Evolutionary conservation across 1,284 basidiomycete genomes (phyloP).

Genomic region (Neonothopanus nambi): DNA sequence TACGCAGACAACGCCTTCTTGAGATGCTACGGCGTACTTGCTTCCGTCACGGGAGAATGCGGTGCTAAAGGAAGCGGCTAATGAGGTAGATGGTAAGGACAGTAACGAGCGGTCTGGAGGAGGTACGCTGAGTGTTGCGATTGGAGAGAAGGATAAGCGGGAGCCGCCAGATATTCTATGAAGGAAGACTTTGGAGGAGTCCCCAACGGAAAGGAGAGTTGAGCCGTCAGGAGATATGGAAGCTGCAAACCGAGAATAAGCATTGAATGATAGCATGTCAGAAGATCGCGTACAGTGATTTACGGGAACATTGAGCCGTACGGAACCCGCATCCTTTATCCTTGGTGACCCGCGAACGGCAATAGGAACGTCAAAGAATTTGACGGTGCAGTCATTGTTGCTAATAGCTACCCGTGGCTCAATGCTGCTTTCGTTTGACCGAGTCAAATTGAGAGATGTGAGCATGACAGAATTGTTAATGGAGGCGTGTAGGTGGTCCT

Average conservation of each 20-base stretch:
- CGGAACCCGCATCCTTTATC: slow-evolving; percentile 51
- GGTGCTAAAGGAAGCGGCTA: slow-evolving; percentile 80
- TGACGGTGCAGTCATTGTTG: slow-evolving; percentile 81
- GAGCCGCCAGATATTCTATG: slow-evolving; percentile 65
- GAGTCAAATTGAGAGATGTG: slow-evolving; percentile 57
- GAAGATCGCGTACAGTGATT: slow-evolving; percentile 41
- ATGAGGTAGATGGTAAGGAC: slow-evolving; percentile 40
- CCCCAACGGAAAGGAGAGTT: slow-evolving; percentile 83
- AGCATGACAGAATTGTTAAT: slow-evolving; percentile 87
- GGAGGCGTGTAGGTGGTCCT: slow-evolving; percentile 57
- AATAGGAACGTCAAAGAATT: slow-evolving; percentile 72
- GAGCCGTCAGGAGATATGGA: slow-evolving; percentile 85
- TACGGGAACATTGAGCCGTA: slow-evolving; percentile 64
- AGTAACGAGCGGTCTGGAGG: slow-evolving; percentile 41
- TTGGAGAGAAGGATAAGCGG: slow-evolving; percentile 55
- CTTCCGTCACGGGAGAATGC: slow-evolving; percentile 79
- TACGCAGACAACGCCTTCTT: slow-evolving; percentile 81
- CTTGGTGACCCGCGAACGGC: slow-evolving; percentile 48
- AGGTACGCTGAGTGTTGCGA: slow-evolving; percentile 58
- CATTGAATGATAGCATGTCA: slow-evolving; percentile 15
- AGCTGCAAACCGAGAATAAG: slow-evolving; percentile 41
- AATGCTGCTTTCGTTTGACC: slow-evolving; percentile 54
- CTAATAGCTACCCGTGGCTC: slow-evolving; percentile 79
- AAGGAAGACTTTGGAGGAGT: slow-evolving; percentile 79
- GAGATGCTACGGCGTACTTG: slow-evolving; percentile 84